These are phyloP conservation scores for Fusarium beomiforme DNA, from an alignment of 2,329 filamentous ascomycete species.

Conservation along the genomic window DNA sequence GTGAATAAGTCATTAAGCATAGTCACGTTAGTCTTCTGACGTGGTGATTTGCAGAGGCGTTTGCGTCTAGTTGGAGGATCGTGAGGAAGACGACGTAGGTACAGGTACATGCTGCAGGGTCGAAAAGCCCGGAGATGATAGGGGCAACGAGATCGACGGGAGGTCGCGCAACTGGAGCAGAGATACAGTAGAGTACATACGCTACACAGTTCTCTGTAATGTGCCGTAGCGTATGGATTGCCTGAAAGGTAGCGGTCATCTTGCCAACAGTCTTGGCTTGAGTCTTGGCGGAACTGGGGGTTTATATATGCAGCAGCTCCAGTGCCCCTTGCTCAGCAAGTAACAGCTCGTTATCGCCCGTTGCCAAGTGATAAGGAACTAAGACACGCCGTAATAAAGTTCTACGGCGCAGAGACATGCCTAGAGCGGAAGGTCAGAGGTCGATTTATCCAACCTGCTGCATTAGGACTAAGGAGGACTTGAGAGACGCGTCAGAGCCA, in stretches of 20 bases:
- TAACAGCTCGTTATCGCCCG: slow-evolving; percentile 4
- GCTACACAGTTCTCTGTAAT: background rate
- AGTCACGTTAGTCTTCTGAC: background rate
- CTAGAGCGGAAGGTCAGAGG: slow-evolving; percentile 18
- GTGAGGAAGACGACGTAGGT: background rate
- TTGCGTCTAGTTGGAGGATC: background rate
- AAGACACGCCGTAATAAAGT: background rate
- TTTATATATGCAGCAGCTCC: slow-evolving; percentile 15
- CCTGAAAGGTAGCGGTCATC: slow-evolving; percentile 5
- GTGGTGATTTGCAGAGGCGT: background rate
- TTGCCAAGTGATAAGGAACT: slow-evolving; percentile 21
- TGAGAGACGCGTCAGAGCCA: background rate
- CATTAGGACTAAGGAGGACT: background rate
- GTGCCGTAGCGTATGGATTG: background rate
- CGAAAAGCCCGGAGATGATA: background rate
- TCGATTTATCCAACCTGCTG: background rate
- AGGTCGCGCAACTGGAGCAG: background rate
- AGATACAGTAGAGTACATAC: background rate
- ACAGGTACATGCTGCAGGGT: background rate
- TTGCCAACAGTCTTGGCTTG: slow-evolving; percentile 15
- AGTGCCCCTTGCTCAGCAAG: background rate
- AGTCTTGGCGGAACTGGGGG: slow-evolving; percentile 22
- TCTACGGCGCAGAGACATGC: background rate
- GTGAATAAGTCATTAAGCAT: background rate
- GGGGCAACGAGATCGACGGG: slow-evolving; percentile 14